A percentile compares a stretch with the other conserved stretches of the same genome.
Conservation (phyloP, 306 rosid species). For the Quercus berberidifolia region DNA sequence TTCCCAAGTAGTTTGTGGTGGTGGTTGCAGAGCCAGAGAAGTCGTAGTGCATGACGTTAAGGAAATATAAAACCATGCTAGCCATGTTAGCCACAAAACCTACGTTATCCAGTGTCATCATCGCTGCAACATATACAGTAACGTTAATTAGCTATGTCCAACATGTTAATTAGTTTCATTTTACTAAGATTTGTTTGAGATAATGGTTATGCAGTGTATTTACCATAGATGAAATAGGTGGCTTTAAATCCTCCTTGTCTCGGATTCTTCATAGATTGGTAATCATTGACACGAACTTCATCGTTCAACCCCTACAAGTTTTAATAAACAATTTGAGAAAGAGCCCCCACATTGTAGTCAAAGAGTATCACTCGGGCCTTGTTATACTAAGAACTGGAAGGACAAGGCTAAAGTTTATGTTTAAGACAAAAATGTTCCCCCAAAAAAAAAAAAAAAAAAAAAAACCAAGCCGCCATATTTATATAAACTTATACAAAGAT, state of each 20-base stretch:
- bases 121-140: conserved; percentile 20
- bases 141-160: not conserved
- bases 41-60: conserved; percentile 34
- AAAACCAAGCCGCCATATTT: no score
- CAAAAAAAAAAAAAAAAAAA: no score
- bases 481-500: no score
- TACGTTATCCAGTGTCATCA: conserved; percentile 46
- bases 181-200: not conserved
- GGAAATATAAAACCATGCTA: conserved; percentile 51
- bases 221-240: conserved; percentile 34
- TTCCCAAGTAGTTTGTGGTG: conserved; percentile 52
- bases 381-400: not conserved
- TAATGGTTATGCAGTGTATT: not conserved
- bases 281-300: conserved; percentile 16
- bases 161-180: not conserved
- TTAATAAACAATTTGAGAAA: not conserved
- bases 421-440: no score
- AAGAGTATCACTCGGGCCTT: not conserved
- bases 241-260: conserved; percentile 45
- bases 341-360: no score
- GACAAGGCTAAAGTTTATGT: not conserved
- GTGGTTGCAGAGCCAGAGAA: conserved; percentile 40
- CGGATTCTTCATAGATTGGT: conserved; percentile 6
- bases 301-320: conserved; percentile 21
- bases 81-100: conserved; percentile 65